Base-by-base conservation (phyloP, 2,329 filamentous ascomycete genomes). In the Penicillium sp. region DNA sequence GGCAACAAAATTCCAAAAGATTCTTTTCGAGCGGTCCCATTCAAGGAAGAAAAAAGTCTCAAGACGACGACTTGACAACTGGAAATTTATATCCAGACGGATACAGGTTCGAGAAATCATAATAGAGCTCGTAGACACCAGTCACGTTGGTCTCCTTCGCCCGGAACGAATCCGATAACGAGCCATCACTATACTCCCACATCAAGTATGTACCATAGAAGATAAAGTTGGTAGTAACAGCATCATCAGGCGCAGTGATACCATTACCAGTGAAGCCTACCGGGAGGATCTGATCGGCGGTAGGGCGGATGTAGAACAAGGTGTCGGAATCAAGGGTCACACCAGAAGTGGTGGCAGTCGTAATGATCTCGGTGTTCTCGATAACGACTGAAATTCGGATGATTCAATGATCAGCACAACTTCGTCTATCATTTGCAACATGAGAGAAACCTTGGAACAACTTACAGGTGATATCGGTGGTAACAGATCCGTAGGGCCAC, bases 261-360 rank as follows among this genome's bases (percentile, higher is more conserved):
- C 57, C 57, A 26, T 68, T 66, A 1, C 61, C 63, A 13, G 65
- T 68, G 43, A 68, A 67, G 3, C 66, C 66, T 13, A 68, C 63
- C 6, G 63, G 35, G 0, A 64, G 33, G 42, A 67, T 58, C n/a
- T 64, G 26, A 25, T 63, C 30, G 3, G 33, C 51, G 3, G 55
- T 63, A 8, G 66, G 65, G 19, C 58, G 61, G 35, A 68, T 63
- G 35, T 66, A 67, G n/a, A 68, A 38, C 6, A 62, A 42, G 1
- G 65, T 66, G 14, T 60, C 53, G 6, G 53, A 11, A 13, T 65
- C 66, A 6, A 68, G 58, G 6, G 57, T 63, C 1, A 63, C 53
- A 37, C 55, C 61, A 68, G 55, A 40, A 25, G 63, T 61, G 13
- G 65, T 62, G 25, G 65, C 65, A 2, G 63, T 67, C 6, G 63